Base-by-base conservation (phyloP, 345 rosid species). In the Excoecaria agallocha region DNA sequence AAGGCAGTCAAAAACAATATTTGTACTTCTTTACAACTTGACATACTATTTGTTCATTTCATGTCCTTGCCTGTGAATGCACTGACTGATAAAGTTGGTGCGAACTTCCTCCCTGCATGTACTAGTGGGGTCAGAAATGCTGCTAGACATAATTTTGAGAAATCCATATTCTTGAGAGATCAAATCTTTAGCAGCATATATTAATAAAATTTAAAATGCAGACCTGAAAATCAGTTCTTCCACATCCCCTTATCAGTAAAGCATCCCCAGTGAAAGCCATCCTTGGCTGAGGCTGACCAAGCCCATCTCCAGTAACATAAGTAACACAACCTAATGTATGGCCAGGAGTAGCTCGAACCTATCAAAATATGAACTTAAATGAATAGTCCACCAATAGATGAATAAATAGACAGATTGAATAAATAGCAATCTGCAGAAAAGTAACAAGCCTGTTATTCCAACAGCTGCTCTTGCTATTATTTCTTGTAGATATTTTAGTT, bases 151-250 rank as follows among this genome's bases (percentile, higher is more conserved):
- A 10, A 25, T 39, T 50, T 35, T 6, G 8, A 51, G 35, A 54
- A 6, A 6, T 35, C 3, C 45, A 12, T 24, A 35, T 50, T 52
- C 1, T 5, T 5, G 38, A 22, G 22, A 66, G 38, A 64, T 39
- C 38, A 24, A 24, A 13, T 46, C 13, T n/a, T 66, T 25, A 66
- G 19, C 51, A 19, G 12, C 55, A 12, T 46, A 12, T 43, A 66
- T 43, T 20, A 66, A 45, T 1, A 24, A 13, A 51, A 68, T 51
- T 20, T 17, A 39, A 68, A 55, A 70, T 20, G 50, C 13, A 38
- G 78, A 93, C 99, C 98, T 95, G 99, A 81, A 95, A 95, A 84
- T 93, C 98, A 3, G 99, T 93, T 79, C 99, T 91, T 24, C 99
- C 99, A 76, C 99, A 95, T 51, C 99, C 99, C 25, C 98, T 93